phyloP scores from a whole-genome alignment of 257 asterid species.

The Asclepias syriaca region DNA sequence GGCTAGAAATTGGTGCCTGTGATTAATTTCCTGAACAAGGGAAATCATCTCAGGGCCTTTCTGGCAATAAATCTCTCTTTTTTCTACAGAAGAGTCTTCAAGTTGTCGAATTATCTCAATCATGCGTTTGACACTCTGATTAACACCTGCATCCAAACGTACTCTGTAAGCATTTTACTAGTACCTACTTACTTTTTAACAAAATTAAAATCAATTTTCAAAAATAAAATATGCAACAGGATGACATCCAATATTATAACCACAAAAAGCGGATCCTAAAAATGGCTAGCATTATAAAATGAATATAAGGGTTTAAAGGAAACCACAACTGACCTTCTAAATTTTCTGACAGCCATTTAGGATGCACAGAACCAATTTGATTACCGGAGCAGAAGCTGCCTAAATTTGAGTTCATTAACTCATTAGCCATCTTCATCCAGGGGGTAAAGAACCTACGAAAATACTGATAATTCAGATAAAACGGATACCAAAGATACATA shows the following conservation, averaged over 20 bases:
- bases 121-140: constrained; percentile 45
- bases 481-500: neutral
- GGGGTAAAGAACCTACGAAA: neutral
- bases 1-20: constrained; percentile 47
- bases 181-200: neutral
- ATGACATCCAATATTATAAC: neutral
- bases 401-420: constrained; percentile 6
- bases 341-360: constrained; percentile 48
- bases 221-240: neutral
- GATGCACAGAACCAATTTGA: neutral
- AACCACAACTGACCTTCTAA: constrained; percentile 36
- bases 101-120: constrained; percentile 33
- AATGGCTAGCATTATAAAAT: neutral
- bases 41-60: constrained; percentile 40
- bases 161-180: neutral
- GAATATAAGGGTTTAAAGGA: neutral
- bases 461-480: neutral
- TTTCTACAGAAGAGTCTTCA: constrained; percentile 20
- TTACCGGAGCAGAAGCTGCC: neutral
- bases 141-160: constrained; percentile 41
- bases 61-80: constrained; percentile 12
- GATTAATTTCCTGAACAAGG: constrained; percentile 43
- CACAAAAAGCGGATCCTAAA: neutral
- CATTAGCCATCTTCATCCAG: constrained; percentile 15
- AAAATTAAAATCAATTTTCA: neutral